A percentile compares a stretch with the other conserved stretches of the same genome.
These are phyloP conservation scores for Diplosphaera chodatii DNA, from an alignment of 139 green algal species.

Conservation along the genomic window DNA sequence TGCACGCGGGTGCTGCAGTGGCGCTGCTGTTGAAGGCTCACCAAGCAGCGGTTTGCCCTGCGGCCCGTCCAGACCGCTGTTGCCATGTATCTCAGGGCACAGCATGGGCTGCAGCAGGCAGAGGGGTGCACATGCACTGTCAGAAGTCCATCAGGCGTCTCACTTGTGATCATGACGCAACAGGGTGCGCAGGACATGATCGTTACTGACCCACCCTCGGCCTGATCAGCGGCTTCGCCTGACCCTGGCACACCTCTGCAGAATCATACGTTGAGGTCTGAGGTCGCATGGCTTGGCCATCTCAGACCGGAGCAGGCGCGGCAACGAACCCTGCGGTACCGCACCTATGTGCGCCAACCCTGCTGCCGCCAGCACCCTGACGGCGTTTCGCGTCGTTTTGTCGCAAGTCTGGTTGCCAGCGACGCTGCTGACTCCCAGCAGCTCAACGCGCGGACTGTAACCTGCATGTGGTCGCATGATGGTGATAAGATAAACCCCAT, in stretches of 20 bases:
- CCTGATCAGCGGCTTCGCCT: not conserved
- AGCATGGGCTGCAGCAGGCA: conserved; percentile 28
- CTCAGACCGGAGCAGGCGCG: no score
- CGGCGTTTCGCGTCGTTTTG: conserved; percentile 81
- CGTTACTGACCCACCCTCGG: not conserved
- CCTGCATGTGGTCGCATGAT: conserved; percentile 28
- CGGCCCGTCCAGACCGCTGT: conserved; percentile 58
- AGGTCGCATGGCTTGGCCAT: no score
- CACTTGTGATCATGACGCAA: no score
- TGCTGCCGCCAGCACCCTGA: conserved; percentile 57
- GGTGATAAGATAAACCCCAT: no score
- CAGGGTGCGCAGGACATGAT: no score
- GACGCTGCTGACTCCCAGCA: conserved; percentile 90
- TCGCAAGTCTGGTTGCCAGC: conserved; percentile 78
- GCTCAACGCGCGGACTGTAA: conserved; percentile 35
- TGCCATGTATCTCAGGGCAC: conserved; percentile 93
- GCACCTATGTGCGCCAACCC: conserved; percentile 58
- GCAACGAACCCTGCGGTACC: no score
- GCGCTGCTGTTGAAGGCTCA: not conserved
- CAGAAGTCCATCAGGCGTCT: no score
- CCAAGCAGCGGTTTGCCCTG: conserved; percentile 20
- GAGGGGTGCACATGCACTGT: no score
- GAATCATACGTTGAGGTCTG: no score
- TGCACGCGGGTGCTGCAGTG: not conserved
- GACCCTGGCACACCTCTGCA: not conserved